phyloP scores from a whole-genome alignment of 2,329 filamentous ascomycete species.

The Scorias spongiosa region DNA sequence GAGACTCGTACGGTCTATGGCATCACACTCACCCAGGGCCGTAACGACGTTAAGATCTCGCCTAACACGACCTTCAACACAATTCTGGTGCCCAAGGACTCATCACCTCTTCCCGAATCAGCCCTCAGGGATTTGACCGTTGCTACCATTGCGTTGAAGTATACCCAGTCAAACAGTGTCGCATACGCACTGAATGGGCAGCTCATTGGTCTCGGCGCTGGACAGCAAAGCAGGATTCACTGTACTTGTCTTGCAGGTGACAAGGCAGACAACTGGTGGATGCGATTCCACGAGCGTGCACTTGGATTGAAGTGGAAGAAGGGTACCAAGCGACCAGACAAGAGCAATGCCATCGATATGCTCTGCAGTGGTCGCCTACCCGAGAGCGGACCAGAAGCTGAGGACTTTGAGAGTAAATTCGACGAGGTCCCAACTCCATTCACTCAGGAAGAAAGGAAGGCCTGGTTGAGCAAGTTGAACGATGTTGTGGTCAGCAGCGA shows the following conservation, averaged over 20 bases:
- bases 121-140: slow-evolving; percentile 84
- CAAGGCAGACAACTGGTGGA: slow-evolving; percentile 99
- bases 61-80: slow-evolving; percentile 68
- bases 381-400: slow-evolving; percentile 66
- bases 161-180: slow-evolving; percentile 97
- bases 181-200: slow-evolving; percentile 94
- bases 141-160: slow-evolving; percentile 93
- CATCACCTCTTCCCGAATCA: slow-evolving; percentile 54
- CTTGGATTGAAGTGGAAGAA: slow-evolving; percentile 91
- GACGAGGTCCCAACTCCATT: slow-evolving; percentile 77
- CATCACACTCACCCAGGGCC: slow-evolving; percentile 73
- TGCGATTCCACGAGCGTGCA: slow-evolving; percentile 87
- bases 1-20: slow-evolving; percentile 86
- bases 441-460: slow-evolving; percentile 66
- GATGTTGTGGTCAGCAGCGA: slow-evolving; percentile 83
- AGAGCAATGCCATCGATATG: slow-evolving; percentile 95
- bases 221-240: slow-evolving; percentile 95
- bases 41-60: slow-evolving; percentile 79
- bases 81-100: slow-evolving; percentile 74
- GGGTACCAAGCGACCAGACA: slow-evolving; percentile 89
- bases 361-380: slow-evolving; percentile 84
- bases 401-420: slow-evolving; percentile 77
- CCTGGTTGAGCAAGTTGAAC: slow-evolving; percentile 69
- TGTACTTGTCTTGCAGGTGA: slow-evolving; percentile 94
- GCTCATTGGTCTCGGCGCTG: slow-evolving; percentile 83